Percentiles rank a stretch among this genome's conserved stretches.
phyloP scores from a whole-genome alignment of 2,329 filamentous ascomycete genomes.

The Verticillium longisporum region DNA sequence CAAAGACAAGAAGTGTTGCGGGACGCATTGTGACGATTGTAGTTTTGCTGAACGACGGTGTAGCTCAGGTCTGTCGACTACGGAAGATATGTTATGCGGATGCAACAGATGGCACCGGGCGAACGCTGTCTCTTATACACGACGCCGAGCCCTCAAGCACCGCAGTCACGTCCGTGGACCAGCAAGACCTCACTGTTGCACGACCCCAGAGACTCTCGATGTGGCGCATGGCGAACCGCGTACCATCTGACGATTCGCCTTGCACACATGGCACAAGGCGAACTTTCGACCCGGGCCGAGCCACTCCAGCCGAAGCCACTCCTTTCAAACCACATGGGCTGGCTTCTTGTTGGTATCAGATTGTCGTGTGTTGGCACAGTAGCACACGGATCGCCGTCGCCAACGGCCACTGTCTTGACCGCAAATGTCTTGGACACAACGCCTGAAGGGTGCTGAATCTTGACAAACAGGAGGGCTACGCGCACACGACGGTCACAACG shows the following conservation, averaged over 20 bases:
- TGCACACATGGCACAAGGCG: background rate
- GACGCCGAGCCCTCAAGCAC: no score
- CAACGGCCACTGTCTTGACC: background rate
- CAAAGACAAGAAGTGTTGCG: background rate
- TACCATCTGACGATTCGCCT: no score
- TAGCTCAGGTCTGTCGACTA: no score
- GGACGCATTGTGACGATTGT: background rate
- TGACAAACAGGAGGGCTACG: background rate
- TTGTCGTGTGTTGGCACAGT: background rate
- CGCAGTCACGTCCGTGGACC: no score
- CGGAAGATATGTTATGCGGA: no score
- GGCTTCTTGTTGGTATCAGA: background rate
- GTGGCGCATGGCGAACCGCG: no score
- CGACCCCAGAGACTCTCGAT: no score
- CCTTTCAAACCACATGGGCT: background rate
- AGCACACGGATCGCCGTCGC: background rate
- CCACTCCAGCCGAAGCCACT: no score
- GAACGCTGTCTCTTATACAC: no score
- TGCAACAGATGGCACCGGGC: no score
- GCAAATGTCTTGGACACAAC: background rate
- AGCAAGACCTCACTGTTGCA: no score
- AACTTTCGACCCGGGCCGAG: background rate
- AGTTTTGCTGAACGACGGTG: background rate
- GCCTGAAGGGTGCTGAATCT: background rate
- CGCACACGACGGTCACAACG: background rate